Evolutionary conservation across 257 asterid species (phyloP), one percentile per base, ranked within the genome.

Genomic region (Prunella vulgaris): DNA sequence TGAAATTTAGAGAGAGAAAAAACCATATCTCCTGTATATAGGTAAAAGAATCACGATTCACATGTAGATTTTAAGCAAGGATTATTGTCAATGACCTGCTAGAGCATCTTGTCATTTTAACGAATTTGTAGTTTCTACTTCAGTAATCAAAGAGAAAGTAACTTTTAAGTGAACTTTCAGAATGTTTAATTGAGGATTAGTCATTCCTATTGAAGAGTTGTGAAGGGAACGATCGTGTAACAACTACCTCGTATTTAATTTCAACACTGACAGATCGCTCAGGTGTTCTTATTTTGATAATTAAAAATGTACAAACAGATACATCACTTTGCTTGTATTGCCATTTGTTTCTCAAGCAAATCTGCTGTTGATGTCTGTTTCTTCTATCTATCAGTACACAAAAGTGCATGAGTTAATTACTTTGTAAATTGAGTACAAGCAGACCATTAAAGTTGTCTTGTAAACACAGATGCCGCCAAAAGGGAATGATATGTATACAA

Each of bases 371-470:
- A 63, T 18, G 30, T 5, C 10, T 8, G 35, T 12, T 33, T 44
- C 59, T 65, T 46, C 25, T 3, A 65, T 46, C 44, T 27, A 65
- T 49, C 60, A 44, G 70, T 27, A n/a, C 4, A 27, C 27, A 44
- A 25, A 60, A 65, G 38, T 44, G n/a, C 35, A 37, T 18, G 56
- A 44, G 44, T 46, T 15, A 44, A 46, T 65, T 60, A 46, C 28
- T 24, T 42, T 65, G 70, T 44, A 24, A 14, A 65, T 65, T 46
- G 58, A 65, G 70, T 65, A 65, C 12, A 44, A 46, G 25, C 59
- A 65, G 25, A 64, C 35, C 25, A 48, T 64, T 64, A 49, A 51
- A 18, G 51, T 51, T 30, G 37, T 32, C 8, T 8, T 51, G 25
- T 52, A 21, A 3, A 52, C 25, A 21, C 33, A 52, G 37, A 67